Percentiles rank a stretch among this genome's conserved stretches.
phyloP scores from a whole-genome alignment of 176 grass and related monocot species.

The Musa schizocarpa region DNA sequence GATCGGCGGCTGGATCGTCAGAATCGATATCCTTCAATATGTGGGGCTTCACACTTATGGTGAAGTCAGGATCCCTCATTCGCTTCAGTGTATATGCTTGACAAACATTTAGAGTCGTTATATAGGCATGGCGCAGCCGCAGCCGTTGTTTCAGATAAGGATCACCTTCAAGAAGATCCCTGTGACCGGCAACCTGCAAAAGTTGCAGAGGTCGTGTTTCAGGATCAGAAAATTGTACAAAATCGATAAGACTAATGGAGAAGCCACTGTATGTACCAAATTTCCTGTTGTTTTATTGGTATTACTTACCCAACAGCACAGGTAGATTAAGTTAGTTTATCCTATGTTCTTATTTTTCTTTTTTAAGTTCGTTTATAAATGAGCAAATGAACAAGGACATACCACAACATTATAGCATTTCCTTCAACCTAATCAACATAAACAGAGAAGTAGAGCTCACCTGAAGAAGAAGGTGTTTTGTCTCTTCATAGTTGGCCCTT shows the following conservation, averaged over 20 bases:
- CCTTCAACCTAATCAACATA: neutral
- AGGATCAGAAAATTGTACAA: neutral
- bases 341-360: too few species aligned
- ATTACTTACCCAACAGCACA: too few species aligned
- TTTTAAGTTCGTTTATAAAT: too few species aligned
- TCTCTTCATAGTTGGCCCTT: slow-evolving; percentile 80
- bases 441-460: slow-evolving; percentile 32
- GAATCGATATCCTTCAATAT: slow-evolving; percentile 37
- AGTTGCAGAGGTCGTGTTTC: neutral
- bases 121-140: slow-evolving; percentile 63
- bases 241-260: neutral
- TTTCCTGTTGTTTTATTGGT: too few species aligned
- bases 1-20: slow-evolving; percentile 24
- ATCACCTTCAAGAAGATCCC: slow-evolving; percentile 40
- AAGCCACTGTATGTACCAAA: too few species aligned
- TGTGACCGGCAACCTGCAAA: slow-evolving; percentile 51
- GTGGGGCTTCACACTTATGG: slow-evolving; percentile 21
- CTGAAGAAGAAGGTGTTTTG: slow-evolving; percentile 85
- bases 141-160: slow-evolving; percentile 57
- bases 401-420: too few species aligned
- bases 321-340: too few species aligned
- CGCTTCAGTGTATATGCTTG: slow-evolving; percentile 55
- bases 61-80: slow-evolving; percentile 41
- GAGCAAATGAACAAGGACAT: too few species aligned
- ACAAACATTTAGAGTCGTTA: slow-evolving; percentile 64